These are phyloP conservation scores for Pseudozyma sp. DNA, from an alignment of 1,284 basidiomycete species.

Conservation along the genomic window DNA sequence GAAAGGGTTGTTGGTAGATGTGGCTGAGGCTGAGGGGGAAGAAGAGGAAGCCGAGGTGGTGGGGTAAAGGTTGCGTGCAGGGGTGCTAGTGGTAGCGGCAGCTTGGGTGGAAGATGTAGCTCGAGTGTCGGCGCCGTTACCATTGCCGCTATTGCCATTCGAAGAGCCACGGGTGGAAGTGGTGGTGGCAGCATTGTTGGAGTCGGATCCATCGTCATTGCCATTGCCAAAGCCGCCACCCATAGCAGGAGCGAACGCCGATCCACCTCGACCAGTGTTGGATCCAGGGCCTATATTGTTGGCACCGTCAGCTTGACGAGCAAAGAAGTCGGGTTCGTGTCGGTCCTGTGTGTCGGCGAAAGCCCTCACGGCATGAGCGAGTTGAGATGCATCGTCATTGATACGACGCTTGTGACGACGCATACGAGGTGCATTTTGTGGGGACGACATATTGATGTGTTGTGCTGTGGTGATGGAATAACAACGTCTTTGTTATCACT, in stretches of 20 bases:
- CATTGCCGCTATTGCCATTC: constrained; percentile 4
- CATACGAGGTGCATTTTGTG: constrained; percentile 41
- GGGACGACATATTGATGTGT: constrained; percentile 16
- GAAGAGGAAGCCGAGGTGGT: constrained; percentile 20
- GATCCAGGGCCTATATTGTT: constrained; percentile 23
- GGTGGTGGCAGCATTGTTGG: constrained; percentile 8
- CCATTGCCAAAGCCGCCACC: constrained; percentile 17
- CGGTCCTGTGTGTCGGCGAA: constrained; percentile 21
- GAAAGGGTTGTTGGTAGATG: constrained; percentile 10
- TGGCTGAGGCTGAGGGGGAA: neutral
- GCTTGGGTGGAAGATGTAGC: constrained; percentile 12
- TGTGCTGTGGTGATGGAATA: neutral
- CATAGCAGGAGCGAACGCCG: constrained; percentile 14
- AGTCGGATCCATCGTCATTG: neutral
- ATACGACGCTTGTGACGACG: constrained; percentile 55
- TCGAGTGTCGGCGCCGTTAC: constrained; percentile 9
- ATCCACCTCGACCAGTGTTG: neutral
- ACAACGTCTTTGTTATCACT: neutral
- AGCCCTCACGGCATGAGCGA: constrained; percentile 32
- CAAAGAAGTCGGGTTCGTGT: constrained; percentile 9
- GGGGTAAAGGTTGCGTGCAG: constrained; percentile 21
- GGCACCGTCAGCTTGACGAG: constrained; percentile 36
- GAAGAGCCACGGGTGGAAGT: constrained; percentile 18
- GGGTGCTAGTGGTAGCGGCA: constrained; percentile 9
- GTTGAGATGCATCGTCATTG: constrained; percentile 42